These are phyloP conservation scores for Paracoccidioides lutzii DNA, from an alignment of 2,329 filamentous ascomycete species.

Conservation along the genomic window DNA sequence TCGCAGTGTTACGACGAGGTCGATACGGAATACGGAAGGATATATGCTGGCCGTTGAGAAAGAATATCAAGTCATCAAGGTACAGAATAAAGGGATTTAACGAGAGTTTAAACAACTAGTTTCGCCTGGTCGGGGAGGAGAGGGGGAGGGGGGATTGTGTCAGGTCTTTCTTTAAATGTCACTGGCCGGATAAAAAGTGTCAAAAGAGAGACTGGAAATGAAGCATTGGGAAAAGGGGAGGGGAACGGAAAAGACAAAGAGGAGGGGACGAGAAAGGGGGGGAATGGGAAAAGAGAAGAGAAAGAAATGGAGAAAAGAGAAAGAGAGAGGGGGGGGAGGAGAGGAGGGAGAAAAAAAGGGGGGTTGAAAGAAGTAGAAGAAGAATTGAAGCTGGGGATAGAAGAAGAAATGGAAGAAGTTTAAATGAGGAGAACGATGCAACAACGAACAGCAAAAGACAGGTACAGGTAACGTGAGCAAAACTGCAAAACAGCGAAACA, in stretches of 20 bases:
- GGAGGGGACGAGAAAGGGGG: conserved; percentile 2
- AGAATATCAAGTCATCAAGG: neutral
- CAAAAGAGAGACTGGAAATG: conserved; percentile 4
- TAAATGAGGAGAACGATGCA: conserved; percentile 11
- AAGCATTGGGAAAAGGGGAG: conserved; percentile 2
- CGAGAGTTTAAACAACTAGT: conserved; percentile 1
- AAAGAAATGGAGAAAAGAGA: neutral
- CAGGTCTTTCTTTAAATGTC: neutral
- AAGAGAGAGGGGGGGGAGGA: conserved; percentile 3
- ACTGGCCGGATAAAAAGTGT: conserved; percentile 1
- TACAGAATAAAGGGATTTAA: neutral
- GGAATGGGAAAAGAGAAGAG: neutral
- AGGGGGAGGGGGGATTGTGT: neutral
- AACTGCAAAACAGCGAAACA: neutral
- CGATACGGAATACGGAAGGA: neutral
- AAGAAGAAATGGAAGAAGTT: conserved; percentile 10
- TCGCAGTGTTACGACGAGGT: neutral
- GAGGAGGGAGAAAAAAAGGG: conserved; percentile 4
- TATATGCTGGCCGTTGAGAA: conserved; percentile 1
- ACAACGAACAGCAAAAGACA: neutral
- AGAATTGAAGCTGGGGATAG: neutral
- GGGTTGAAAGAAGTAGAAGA: conserved; percentile 2
- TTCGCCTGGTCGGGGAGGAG: neutral
- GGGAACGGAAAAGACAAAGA: conserved; percentile 5
- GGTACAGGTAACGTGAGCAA: conserved; percentile 1